Percentiles rank a stretch among this genome's conserved stretches.
These are phyloP conservation scores for Leptodermis oblonga DNA, from an alignment of 257 asterid genomes.

Conservation along the genomic window DNA sequence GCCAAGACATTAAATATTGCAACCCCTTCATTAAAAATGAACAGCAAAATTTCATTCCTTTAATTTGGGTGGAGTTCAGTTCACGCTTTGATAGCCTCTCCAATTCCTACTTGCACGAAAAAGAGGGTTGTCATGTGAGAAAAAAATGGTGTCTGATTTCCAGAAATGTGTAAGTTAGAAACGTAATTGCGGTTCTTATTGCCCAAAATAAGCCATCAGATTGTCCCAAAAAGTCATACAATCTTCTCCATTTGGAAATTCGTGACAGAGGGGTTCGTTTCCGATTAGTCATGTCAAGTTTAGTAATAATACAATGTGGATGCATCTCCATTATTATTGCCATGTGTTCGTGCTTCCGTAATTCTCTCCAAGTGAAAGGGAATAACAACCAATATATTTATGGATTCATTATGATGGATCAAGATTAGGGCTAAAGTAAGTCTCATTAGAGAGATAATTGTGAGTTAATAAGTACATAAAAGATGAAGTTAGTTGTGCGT, in stretches of 20 bases:
- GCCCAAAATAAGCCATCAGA: slow-evolving; percentile 14
- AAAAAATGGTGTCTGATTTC: not conserved
- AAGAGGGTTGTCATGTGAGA: not conserved
- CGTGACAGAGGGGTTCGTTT: slow-evolving; percentile 7
- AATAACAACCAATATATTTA: not conserved
- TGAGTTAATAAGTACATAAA: no score
- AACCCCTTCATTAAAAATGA: no score
- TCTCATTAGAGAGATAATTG: no score
- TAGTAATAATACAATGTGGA: slow-evolving; percentile 9
- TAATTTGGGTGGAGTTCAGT: no score
- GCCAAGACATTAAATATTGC: no score
- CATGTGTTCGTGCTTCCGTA: not conserved
- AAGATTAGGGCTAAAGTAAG: no score
- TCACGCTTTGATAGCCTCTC: no score
- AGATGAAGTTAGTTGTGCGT: no score
- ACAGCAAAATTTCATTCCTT: no score
- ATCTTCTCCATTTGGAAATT: not conserved
- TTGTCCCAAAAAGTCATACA: not conserved
- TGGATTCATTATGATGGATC: no score
- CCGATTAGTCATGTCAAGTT: slow-evolving; percentile 17
- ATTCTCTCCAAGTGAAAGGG: slow-evolving; percentile 1
- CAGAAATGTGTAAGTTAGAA: not conserved
- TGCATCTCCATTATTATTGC: no score
- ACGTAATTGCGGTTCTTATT: slow-evolving; percentile 8
- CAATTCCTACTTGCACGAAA: not conserved